These are phyloP conservation scores for Grosmannia clavigera DNA, from an alignment of 2,329 filamentous ascomycete species.

Conservation along the genomic window DNA sequence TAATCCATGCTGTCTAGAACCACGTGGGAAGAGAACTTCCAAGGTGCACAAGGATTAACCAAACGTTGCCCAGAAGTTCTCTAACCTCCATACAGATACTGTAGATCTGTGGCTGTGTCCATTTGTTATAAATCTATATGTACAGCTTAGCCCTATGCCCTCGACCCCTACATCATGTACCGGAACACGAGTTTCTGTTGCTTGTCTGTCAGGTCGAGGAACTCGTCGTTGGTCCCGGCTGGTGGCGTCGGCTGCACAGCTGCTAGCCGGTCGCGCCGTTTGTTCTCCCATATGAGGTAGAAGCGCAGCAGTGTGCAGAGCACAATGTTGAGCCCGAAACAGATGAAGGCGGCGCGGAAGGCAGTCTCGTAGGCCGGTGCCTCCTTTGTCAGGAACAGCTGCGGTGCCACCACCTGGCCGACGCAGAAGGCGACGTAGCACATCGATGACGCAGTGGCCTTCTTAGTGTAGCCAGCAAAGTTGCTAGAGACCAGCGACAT, in stretches of 20 bases:
- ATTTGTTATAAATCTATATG: too few relatives aligned
- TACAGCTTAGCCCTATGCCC: too few relatives aligned
- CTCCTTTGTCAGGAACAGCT: conserved; percentile 45
- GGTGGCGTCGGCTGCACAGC: background rate
- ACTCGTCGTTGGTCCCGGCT: conserved; percentile 7
- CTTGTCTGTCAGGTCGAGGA: conserved; percentile 16
- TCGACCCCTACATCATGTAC: conserved; percentile 9
- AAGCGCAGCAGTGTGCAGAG: conserved; percentile 35
- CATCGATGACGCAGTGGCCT: conserved; percentile 42
- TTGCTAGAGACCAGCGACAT: conserved; percentile 35
- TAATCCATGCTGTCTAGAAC: too few relatives aligned
- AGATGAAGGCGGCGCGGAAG: conserved; percentile 38
- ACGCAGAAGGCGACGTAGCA: conserved; percentile 38
- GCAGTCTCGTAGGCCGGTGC: conserved; percentile 48
- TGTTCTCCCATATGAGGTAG: conserved; percentile 39
- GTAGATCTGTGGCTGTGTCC: too few relatives aligned
- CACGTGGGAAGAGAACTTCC: too few relatives aligned
- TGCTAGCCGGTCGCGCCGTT: conserved; percentile 29
- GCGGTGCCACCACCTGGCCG: conserved; percentile 41
- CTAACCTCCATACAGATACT: too few relatives aligned
- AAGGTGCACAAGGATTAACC: too few relatives aligned
- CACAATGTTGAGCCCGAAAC: conserved; percentile 29
- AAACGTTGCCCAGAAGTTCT: too few relatives aligned
- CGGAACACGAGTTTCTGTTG: conserved; percentile 13
- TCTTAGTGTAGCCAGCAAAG: conserved; percentile 39